Evolutionary conservation across 768 basidiomycete species (phyloP).

Genomic region (Boletus edulis): DNA sequence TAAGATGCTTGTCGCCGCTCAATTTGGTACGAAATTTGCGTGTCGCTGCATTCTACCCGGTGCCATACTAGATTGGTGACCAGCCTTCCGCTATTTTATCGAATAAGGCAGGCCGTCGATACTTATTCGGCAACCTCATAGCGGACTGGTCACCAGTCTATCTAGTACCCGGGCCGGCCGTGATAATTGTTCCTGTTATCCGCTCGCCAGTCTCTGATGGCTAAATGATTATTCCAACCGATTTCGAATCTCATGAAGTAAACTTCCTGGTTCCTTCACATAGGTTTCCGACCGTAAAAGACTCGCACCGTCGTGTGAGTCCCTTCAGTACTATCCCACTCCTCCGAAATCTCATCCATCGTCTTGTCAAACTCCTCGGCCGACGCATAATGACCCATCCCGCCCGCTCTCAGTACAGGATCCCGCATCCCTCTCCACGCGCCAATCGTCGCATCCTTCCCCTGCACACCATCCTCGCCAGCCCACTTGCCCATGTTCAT

Average conservation of each 20-base stretch:
- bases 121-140: no score
- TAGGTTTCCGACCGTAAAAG: slow-evolving; percentile 16
- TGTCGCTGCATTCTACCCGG: no score
- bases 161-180: neutral
- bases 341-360: slow-evolving; percentile 17
- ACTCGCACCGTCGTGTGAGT: slow-evolving; percentile 5
- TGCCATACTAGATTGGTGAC: no score
- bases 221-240: neutral
- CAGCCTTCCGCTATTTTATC: no score
- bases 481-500: slow-evolving; percentile 27
- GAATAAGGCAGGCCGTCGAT: no score
- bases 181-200: no score
- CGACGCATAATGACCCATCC: slow-evolving; percentile 12
- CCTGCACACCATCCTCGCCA: slow-evolving; percentile 20
- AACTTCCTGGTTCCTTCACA: neutral
- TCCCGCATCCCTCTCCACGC: slow-evolving; percentile 25
- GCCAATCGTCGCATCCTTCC: slow-evolving; percentile 11
- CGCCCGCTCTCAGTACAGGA: slow-evolving; percentile 18
- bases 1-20: no score
- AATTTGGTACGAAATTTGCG: no score
- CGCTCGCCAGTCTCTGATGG: neutral
- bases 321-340: slow-evolving; percentile 25
- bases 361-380: slow-evolving; percentile 19
- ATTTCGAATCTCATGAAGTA: no score
- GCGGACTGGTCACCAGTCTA: no score